These are phyloP conservation scores for Penicillium sclerotigenum DNA, from an alignment of 2,329 filamentous ascomycete genomes.

Conservation along the genomic window DNA sequence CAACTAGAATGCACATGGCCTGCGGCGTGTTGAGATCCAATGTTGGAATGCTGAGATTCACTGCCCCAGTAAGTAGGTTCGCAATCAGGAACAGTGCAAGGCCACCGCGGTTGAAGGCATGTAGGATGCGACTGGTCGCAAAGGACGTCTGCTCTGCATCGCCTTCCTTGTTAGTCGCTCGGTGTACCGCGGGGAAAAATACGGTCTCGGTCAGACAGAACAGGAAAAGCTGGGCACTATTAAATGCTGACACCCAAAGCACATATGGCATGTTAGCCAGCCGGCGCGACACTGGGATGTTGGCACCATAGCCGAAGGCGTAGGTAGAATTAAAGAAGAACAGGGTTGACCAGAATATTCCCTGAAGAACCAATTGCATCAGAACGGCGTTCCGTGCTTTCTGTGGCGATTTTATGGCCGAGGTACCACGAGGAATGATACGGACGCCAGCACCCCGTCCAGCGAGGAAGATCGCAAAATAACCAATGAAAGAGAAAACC, in stretches of 20 bases:
- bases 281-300: slow-evolving; percentile 74
- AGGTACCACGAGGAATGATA: slow-evolving; percentile 64
- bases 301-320: slow-evolving; percentile 62
- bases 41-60: slow-evolving; percentile 85
- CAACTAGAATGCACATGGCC: slow-evolving; percentile 71
- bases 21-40: slow-evolving; percentile 63
- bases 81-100: slow-evolving; percentile 80
- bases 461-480: slow-evolving; percentile 89
- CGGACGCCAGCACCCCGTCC: slow-evolving; percentile 81
- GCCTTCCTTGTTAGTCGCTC: slow-evolving; percentile 49
- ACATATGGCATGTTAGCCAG: slow-evolving; percentile 92
- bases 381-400: slow-evolving; percentile 56
- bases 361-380: slow-evolving; percentile 62
- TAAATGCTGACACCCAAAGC: slow-evolving; percentile 89
- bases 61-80: slow-evolving; percentile 81
- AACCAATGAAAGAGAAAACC: slow-evolving; percentile 90
- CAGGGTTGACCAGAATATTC: slow-evolving; percentile 64
- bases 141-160: slow-evolving; percentile 64
- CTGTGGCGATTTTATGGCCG: slow-evolving; percentile 42
- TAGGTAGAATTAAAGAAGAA: slow-evolving; percentile 69
- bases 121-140: slow-evolving; percentile 77
- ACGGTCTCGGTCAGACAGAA: slow-evolving; percentile 75
- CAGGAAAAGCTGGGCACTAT: slow-evolving; percentile 73
- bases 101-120: slow-evolving; percentile 85
- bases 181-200: slow-evolving; percentile 72